Conservation (phyloP, 495 filamentous ascomycete species). For the Tricharina praecox region DNA sequence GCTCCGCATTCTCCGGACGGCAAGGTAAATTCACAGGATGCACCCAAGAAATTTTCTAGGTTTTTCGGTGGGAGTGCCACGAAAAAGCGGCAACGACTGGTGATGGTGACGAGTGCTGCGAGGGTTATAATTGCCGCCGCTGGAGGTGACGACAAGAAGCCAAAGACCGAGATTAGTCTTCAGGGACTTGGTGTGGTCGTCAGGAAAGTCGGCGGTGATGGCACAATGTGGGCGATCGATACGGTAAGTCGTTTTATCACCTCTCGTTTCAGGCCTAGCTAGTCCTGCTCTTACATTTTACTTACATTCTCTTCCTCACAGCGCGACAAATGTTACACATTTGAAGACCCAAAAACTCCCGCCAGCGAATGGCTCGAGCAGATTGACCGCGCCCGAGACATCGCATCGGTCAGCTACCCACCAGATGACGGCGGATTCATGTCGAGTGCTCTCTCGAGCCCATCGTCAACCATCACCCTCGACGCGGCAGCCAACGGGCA, state of each 20-base stretch:
- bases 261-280: neutral
- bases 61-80: constrained; percentile 79
- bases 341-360: constrained; percentile 72
- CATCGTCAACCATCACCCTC: constrained; percentile 24
- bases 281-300: no score
- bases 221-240: constrained; percentile 79
- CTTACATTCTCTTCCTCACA: constrained; percentile 28
- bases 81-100: constrained; percentile 84
- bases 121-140: constrained; percentile 81
- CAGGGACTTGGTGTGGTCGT: constrained; percentile 57
- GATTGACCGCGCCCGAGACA: constrained; percentile 24
- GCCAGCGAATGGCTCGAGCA: constrained; percentile 25
- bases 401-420: constrained; percentile 24
- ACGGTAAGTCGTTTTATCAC: constrained; percentile 54
- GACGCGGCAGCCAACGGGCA: constrained; percentile 15
- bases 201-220: constrained; percentile 67
- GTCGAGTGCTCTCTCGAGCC: constrained; percentile 23
- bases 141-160: constrained; percentile 87
- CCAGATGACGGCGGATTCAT: constrained; percentile 24
- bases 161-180: constrained; percentile 76
- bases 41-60: constrained; percentile 69
- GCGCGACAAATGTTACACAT: constrained; percentile 80
- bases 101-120: constrained; percentile 87
- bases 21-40: constrained; percentile 38
- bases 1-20: constrained; percentile 34